A percentile compares a stretch with the other conserved stretches of the same genome.
phyloP scores from a whole-genome alignment of 257 asterid species.

The Solanum tarapatanum region DNA sequence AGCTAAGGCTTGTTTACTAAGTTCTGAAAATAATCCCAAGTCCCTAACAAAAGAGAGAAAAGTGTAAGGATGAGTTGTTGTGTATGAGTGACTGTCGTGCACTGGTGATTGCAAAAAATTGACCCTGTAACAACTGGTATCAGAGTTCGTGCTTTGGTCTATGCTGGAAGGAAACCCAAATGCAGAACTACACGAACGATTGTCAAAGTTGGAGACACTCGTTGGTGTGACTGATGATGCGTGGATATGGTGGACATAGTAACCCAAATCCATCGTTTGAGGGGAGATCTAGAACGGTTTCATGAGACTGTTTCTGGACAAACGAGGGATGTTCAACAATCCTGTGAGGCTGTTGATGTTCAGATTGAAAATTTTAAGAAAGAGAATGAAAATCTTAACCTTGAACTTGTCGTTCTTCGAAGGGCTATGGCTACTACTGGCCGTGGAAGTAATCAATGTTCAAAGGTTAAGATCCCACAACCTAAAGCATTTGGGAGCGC shows the following conservation, averaged over 20 bases:
- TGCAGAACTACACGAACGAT: not conserved
- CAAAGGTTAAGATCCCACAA: not conserved
- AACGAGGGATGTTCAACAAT: not conserved
- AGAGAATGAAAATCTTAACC: not conserved
- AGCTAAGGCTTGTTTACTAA: not conserved
- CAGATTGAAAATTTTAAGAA: not conserved
- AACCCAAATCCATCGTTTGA: not conserved
- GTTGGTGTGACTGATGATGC: not conserved
- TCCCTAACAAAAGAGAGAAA: slow-evolving; percentile 11
- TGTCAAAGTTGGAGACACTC: not conserved
- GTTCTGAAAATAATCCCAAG: not conserved
- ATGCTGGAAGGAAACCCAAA: not conserved
- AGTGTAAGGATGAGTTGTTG: slow-evolving; percentile 29
- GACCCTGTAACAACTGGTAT: not conserved
- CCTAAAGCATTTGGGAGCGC: not conserved
- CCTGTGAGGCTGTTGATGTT: not conserved
- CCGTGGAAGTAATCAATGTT: not conserved
- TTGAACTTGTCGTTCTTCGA: not conserved
- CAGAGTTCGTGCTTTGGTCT: not conserved
- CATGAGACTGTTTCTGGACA: not conserved
- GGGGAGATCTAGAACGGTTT: not conserved
- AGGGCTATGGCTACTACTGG: not conserved
- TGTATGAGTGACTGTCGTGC: slow-evolving; percentile 7
- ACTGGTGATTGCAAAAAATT: not conserved
- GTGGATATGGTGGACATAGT: not conserved